phyloP scores from a whole-genome alignment of 2,329 filamentous ascomycete species.

The Sarocladium oryzae region DNA sequence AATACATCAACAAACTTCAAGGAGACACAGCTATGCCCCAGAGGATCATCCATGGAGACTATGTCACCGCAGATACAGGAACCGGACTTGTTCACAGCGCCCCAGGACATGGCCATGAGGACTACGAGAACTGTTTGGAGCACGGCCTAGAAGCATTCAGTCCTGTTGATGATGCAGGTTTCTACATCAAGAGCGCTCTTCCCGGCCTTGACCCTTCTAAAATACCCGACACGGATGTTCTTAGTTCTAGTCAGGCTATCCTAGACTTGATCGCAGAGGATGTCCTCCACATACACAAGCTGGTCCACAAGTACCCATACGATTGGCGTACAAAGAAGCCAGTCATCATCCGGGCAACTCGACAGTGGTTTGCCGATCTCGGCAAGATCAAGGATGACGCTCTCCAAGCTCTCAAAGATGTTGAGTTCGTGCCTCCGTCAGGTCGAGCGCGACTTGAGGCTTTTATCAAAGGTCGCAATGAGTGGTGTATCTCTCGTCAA shows the following conservation, averaged over 20 bases:
- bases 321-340: conserved; percentile 96
- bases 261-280: conserved; percentile 59
- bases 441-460: conserved; percentile 72
- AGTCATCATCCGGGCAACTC: conserved; percentile 84
- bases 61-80: conserved; percentile 85
- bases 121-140: conserved; percentile 74
- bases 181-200: conserved; percentile 74
- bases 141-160: conserved; percentile 69
- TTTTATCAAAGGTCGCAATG: conserved; percentile 80
- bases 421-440: conserved; percentile 71
- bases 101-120: conserved; percentile 93
- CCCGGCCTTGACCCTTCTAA: conserved; percentile 55
- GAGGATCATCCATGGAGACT: conserved; percentile 74
- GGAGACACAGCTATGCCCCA: conserved; percentile 50
- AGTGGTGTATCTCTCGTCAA: conserved; percentile 98
- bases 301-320: conserved; percentile 92
- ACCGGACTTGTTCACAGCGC: conserved; percentile 93
- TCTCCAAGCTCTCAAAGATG: conserved; percentile 60
- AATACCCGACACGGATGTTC: conserved; percentile 14
- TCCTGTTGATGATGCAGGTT: conserved; percentile 75
- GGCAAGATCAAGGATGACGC: conserved; percentile 72
- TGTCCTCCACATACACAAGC: conserved; percentile 63
- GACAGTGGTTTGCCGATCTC: conserved; percentile 97
- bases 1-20: conserved; percentile 67
- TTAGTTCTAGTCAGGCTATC: conserved; percentile 59